Conservation (phyloP, 163 green algal genomes). For the Volvox carteri region DNA sequence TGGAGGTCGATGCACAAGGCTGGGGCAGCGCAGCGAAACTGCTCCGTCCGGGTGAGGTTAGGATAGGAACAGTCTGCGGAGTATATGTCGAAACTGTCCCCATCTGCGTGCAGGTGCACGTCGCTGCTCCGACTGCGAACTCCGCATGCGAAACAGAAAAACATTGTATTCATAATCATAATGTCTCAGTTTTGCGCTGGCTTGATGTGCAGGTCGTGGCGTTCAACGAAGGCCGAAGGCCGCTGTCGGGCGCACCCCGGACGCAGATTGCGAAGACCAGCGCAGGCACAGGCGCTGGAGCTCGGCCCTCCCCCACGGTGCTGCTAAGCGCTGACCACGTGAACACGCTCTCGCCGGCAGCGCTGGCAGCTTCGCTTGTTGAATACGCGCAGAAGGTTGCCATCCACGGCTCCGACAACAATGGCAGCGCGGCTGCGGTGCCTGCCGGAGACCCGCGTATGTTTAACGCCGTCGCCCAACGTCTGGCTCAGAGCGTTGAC, state of each 20-base stretch:
- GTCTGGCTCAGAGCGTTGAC: not conserved
- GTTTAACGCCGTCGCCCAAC: not conserved
- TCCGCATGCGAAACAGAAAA: no score
- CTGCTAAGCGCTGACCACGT: constrained; percentile 7
- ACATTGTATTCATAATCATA: no score
- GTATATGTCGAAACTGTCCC: no score
- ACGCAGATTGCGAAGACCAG: no score
- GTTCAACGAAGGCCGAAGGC: constrained; percentile 8
- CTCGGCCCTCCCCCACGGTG: not conserved
- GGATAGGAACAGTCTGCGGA: not conserved
- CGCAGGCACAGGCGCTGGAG: not conserved
- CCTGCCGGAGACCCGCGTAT: not conserved
- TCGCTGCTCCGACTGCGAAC: no score
- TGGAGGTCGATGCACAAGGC: not conserved
- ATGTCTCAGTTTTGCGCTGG: no score
- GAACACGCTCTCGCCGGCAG: not conserved
- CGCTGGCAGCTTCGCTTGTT: not conserved
- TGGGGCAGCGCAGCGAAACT: not conserved
- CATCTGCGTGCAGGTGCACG: no score
- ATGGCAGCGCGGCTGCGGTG: not conserved
- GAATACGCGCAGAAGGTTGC: not conserved
- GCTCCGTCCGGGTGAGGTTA: constrained; percentile 1
- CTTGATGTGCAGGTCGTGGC: constrained; percentile 10
- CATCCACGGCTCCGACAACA: not conserved
- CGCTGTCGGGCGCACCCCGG: not conserved